These are phyloP conservation scores for Neofusicoccum umdonicola DNA, from an alignment of 2,329 filamentous ascomycete species.

Conservation along the genomic window DNA sequence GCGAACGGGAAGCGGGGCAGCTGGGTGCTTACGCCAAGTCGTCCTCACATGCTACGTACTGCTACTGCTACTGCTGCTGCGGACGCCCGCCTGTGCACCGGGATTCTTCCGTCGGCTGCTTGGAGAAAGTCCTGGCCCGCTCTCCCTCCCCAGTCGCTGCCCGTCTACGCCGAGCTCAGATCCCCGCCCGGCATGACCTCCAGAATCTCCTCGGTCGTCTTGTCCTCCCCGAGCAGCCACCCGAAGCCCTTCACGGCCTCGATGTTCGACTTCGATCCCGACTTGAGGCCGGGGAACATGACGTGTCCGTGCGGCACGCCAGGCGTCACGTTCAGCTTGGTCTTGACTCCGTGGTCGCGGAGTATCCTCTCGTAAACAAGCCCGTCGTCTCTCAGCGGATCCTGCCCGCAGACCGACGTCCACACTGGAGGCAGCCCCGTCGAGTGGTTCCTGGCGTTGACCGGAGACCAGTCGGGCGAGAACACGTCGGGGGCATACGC, in stretches of 20 bases:
- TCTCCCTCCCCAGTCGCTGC: too few species aligned
- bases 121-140: too few species aligned
- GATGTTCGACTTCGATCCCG: neutral
- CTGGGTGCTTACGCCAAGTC: too few species aligned
- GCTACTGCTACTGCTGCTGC: too few species aligned
- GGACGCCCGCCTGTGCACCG: too few species aligned
- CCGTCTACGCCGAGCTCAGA: neutral
- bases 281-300: neutral
- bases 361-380: conserved; percentile 18
- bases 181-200: neutral
- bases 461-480: neutral
- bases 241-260: neutral
- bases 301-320: conserved; percentile 16
- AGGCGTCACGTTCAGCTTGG: conserved; percentile 18
- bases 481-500: neutral
- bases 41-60: too few species aligned
- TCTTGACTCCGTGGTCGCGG: conserved; percentile 17
- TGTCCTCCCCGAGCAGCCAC: neutral
- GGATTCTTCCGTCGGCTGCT: too few species aligned
- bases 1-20: too few species aligned
- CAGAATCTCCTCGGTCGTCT: neutral
- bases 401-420: conserved; percentile 16
- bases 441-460: neutral
- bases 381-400: conserved; percentile 19
- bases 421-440: conserved; percentile 11